Evolutionary conservation across 2,329 filamentous ascomycete genomes (phyloP).

Genomic region (Madurella mycetomatis): DNA sequence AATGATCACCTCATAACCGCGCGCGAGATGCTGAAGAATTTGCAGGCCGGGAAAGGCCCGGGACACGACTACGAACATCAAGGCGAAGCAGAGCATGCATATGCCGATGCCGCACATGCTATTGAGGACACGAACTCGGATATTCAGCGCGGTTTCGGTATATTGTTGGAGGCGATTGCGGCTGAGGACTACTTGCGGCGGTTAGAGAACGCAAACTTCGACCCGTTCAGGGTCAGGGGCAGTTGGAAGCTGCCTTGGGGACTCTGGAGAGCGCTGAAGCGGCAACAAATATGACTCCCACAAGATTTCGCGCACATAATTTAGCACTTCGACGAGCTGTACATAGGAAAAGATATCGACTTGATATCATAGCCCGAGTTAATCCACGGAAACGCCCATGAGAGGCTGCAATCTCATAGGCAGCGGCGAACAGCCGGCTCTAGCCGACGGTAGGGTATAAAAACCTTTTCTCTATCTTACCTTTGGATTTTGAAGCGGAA

Average conservation of each 20-base stretch:
- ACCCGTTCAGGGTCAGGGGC: constrained; percentile 65
- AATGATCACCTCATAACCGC: constrained; percentile 95
- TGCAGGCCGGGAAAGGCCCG: constrained; percentile 67
- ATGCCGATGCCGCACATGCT: constrained; percentile 34
- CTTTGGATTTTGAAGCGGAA: too few species aligned
- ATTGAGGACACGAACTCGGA: constrained; percentile 37
- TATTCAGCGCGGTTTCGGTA: constrained; percentile 64
- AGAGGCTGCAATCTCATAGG: too few species aligned
- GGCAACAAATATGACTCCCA: constrained; percentile 40
- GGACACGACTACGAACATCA: constrained; percentile 89
- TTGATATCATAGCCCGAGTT: too few species aligned
- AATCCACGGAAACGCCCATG: too few species aligned
- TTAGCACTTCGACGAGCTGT: neutral
- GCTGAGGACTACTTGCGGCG: constrained; percentile 73
- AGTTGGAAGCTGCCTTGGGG: constrained; percentile 85
- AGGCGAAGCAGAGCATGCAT: constrained; percentile 64
- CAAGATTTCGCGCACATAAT: neutral
- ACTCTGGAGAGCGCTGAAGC: constrained; percentile 51
- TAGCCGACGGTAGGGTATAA: neutral
- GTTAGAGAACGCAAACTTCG: constrained; percentile 77
- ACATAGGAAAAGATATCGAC: too few species aligned
- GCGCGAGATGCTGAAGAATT: constrained; percentile 80
- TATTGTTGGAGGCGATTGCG: constrained; percentile 74
- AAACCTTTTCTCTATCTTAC: too few species aligned
- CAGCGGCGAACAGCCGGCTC: neutral